Base-by-base conservation (phyloP, 768 basidiomycete genomes). In the Hypholoma fasciculare region DNA sequence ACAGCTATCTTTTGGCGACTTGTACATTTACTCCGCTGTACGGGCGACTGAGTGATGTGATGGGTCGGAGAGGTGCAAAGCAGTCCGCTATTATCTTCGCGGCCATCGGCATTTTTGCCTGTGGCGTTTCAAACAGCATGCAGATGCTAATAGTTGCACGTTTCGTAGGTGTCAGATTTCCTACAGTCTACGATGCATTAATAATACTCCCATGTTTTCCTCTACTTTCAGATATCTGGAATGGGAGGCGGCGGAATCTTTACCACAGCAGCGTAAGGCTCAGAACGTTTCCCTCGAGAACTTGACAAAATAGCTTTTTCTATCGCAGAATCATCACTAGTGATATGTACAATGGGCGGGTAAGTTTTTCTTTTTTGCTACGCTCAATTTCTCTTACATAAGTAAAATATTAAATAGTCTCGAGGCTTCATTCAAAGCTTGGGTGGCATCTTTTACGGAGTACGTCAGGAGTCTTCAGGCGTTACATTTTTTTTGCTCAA, bases 11-110 rank as follows among this genome's bases (percentile, higher is more conserved):
- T 7, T 79, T 93, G 17, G 88, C 91, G 12, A 90, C 83, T 13
- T 90, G 88, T 70, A 90, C 90, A 0, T 92, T 93, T 63, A 92
- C 90, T 1, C 91, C 90, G 0, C 76, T 93, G 6, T 93, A 93
- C 67, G 91, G 91, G 37, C 84, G 90, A 17, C 72, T 93, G n/a
- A 89, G 84, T 66, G 85, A 90, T 69, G 87, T 89, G 12, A 68
- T 92, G 71, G 91, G 91, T 9, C 78, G 91, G 23, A 78, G 82
- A 61, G 83, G 81, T 39, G 90, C 90, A 9, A 86, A 85, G 63
- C 87, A 85, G 56, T 74, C 76, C 0, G 91, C 89, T 3, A 74
- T 92, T 1, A 57, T 83, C 7, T 84, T 85, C 49, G 80, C 86
- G 2, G 81, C 74, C 17, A 55, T 88, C 2, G 92, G 92, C 1